Evolutionary conservation across 2,329 filamentous ascomycete species (phyloP).

Genomic region (Ascochyta pisi): DNA sequence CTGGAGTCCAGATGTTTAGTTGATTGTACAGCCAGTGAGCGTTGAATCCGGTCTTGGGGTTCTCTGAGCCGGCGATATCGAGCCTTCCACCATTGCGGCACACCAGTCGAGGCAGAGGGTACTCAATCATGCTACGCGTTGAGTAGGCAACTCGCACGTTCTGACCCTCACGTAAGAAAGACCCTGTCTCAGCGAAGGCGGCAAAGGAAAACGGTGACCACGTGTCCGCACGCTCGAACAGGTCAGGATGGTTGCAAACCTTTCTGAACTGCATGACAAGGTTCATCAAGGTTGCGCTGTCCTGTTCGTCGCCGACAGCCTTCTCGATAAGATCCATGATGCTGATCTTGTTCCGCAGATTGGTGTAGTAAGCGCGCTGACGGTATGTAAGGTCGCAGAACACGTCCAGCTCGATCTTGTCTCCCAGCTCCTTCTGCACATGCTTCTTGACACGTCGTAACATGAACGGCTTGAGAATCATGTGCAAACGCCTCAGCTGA

Average conservation of each 20-base stretch:
- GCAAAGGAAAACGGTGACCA: slow-evolving; percentile 82
- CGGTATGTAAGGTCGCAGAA: slow-evolving; percentile 97
- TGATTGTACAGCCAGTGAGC: slow-evolving; percentile 78
- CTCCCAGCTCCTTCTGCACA: slow-evolving; percentile 96
- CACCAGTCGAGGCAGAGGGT: slow-evolving; percentile 80
- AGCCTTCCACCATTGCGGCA: slow-evolving; percentile 82
- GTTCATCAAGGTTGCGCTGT: slow-evolving; percentile 97
- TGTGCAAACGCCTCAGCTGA: slow-evolving; percentile 93
- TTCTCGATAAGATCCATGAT: slow-evolving; percentile 99
- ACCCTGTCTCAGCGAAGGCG: slow-evolving; percentile 94
- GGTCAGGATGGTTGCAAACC: slow-evolving; percentile 96
- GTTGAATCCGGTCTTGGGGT: slow-evolving; percentile 78
- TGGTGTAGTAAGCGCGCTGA: slow-evolving; percentile 91
- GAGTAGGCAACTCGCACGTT: slow-evolving; percentile 86
- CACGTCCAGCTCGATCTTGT: slow-evolving; percentile 97
- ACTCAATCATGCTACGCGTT: slow-evolving; percentile 84
- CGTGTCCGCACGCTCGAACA: slow-evolving; percentile 94
- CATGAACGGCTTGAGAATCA: slow-evolving; percentile 99
- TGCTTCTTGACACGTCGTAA: slow-evolving; percentile 99
- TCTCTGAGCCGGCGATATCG: slow-evolving; percentile 74
- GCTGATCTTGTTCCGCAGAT: slow-evolving; percentile 94
- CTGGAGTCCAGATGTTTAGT: slow-evolving; percentile 89
- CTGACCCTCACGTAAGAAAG: slow-evolving; percentile 87
- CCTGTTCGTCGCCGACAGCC: slow-evolving; percentile 90
- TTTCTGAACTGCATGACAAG: slow-evolving; percentile 99